Conservation (phyloP, 129 eudicot genomes). For the Calendula officinalis region DNA sequence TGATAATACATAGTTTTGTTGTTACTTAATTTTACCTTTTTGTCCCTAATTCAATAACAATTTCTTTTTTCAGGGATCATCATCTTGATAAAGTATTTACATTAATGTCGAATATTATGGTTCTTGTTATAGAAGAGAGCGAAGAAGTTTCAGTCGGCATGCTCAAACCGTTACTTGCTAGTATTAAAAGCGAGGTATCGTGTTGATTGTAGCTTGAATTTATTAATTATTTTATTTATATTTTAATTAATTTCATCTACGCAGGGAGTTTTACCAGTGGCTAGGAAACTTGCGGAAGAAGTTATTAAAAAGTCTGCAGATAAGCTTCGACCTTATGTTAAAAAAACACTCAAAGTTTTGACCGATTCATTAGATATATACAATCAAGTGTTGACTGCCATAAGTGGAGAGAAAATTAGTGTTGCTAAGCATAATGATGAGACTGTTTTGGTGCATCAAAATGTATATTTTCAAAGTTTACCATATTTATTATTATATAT, state of each 20-base stretch:
- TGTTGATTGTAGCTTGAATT: not conserved
- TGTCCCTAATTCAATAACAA: not conserved
- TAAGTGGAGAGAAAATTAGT: constrained; percentile 35
- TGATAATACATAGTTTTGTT: constrained; percentile 12
- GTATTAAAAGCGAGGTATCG: constrained; percentile 58
- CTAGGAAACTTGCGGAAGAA: constrained; percentile 58
- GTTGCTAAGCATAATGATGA: constrained; percentile 36
- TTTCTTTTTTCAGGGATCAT: constrained; percentile 51
- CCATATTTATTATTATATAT: not conserved
- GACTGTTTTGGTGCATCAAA: constrained; percentile 31
- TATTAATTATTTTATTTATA: not conserved
- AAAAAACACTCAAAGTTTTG: constrained; percentile 37
- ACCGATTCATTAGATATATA: constrained; percentile 51
- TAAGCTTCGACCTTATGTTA: constrained; percentile 57
- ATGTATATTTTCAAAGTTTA: constrained; percentile 35
- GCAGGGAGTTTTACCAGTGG: constrained; percentile 60
- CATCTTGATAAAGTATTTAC: constrained; percentile 47
- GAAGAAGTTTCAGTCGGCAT: constrained; percentile 73
- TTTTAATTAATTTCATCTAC: constrained; percentile 10
- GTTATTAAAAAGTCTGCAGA: constrained; percentile 48
- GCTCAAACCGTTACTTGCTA: constrained; percentile 50
- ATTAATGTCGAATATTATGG: constrained; percentile 79
- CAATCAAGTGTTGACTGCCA: constrained; percentile 49
- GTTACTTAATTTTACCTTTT: not conserved
- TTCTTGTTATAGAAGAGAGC: constrained; percentile 89